phyloP scores from a whole-genome alignment of 805 yeast species.

The Candida khao-thaluensis region DNA sequence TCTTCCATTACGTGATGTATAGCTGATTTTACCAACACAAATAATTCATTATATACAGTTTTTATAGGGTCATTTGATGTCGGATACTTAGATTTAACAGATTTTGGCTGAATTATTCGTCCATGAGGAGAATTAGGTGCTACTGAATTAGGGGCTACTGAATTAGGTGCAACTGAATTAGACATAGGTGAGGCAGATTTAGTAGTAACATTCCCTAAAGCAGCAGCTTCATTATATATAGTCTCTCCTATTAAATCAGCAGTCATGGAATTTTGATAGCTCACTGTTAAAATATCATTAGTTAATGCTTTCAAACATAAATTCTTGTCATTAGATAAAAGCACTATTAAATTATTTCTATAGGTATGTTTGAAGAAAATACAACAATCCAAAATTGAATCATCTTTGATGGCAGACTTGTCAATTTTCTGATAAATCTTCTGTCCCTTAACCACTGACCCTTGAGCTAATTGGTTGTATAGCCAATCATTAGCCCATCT shows the following conservation, averaged over 20 bases:
- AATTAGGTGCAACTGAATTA: not conserved
- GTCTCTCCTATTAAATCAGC: constrained; percentile 43
- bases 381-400: constrained; percentile 84
- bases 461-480: constrained; percentile 54
- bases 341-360: constrained; percentile 45
- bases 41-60: constrained; percentile 42
- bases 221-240: constrained; percentile 34
- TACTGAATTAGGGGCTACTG: not conserved
- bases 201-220: constrained; percentile 2
- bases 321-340: constrained; percentile 81
- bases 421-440: constrained; percentile 53
- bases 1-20: constrained; percentile 51
- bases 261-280: constrained; percentile 45
- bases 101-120: too few relatives aligned
- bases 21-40: constrained; percentile 41
- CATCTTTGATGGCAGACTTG: constrained; percentile 56
- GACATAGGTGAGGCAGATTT: not conserved
- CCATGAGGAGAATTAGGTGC: too few relatives aligned
- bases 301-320: constrained; percentile 75
- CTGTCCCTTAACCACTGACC: constrained; percentile 58
- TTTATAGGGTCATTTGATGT: constrained; percentile 14
- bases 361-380: constrained; percentile 51
- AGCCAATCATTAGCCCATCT: constrained; percentile 81
- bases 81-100: too few relatives aligned
- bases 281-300: constrained; percentile 64